These are phyloP conservation scores for Kalanchoe fedtschenkoi DNA, from an alignment of 164 flowering plant genomes.

Conservation along the genomic window DNA sequence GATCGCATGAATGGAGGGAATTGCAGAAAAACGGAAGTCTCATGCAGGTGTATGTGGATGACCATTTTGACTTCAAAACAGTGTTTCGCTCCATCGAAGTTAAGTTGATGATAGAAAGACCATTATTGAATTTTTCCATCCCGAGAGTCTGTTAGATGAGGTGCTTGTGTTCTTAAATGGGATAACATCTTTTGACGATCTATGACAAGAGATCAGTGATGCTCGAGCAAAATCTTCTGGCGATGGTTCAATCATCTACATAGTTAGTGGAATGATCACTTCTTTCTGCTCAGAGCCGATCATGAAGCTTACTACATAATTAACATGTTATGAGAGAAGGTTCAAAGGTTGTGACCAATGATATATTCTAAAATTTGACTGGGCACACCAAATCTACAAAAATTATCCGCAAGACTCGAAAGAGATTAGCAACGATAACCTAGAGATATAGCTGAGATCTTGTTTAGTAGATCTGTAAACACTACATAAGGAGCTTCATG, in stretches of 20 bases:
- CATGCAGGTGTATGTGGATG: conserved; percentile 65
- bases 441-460: background rate
- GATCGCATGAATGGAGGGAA: conserved; percentile 92
- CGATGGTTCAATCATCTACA: background rate
- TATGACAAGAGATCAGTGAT: conserved; percentile 2
- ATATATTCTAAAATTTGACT: background rate
- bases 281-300: background rate
- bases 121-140: conserved; percentile 83
- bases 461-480: background rate
- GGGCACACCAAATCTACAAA: background rate
- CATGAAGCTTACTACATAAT: background rate
- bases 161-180: conserved; percentile 73
- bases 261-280: conserved; percentile 1
- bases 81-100: conserved; percentile 67
- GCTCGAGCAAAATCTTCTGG: background rate
- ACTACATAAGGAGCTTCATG: background rate
- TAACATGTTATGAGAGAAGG: background rate
- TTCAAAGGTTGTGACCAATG: background rate
- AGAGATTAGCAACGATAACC: background rate
- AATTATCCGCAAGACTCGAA: background rate
- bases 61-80: conserved; percentile 91
- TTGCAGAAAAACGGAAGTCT: too few relatives aligned
- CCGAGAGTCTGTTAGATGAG: too few relatives aligned
- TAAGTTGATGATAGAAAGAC: conserved; percentile 62
- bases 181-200: conserved; percentile 18